Evolutionary conservation across 1,284 basidiomycete genomes (phyloP).

Genomic region (Microbotryum violaceum): DNA sequence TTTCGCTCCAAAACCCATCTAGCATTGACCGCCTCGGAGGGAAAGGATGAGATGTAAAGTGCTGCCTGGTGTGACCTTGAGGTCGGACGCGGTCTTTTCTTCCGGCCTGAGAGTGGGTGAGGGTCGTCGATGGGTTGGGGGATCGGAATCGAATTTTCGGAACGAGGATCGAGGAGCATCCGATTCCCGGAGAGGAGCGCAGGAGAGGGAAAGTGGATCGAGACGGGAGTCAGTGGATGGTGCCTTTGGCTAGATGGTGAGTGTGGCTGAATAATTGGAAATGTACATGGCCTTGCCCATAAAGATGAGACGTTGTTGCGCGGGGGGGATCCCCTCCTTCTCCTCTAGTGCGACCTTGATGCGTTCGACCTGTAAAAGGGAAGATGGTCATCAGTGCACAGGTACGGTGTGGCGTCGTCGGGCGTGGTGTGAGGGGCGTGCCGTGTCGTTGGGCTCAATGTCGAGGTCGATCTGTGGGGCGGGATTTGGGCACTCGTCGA

Average conservation of each 20-base stretch:
- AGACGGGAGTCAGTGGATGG: background rate
- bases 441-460: constrained; percentile 86
- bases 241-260: background rate
- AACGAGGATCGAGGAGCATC: background rate
- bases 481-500: background rate
- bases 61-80: constrained; percentile 70
- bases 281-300: constrained; percentile 90
- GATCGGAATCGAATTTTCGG: background rate
- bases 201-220: background rate
- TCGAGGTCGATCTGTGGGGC: constrained; percentile 78
- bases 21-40: constrained; percentile 63
- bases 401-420: background rate
- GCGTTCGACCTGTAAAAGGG: constrained; percentile 64
- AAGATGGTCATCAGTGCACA: background rate
- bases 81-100: constrained; percentile 77
- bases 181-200: background rate
- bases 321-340: constrained; percentile 96
- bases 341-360: constrained; percentile 99
- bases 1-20: constrained; percentile 1
- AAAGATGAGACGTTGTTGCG: constrained; percentile 92
- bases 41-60: constrained; percentile 89
- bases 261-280: background rate
- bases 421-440: constrained; percentile 39
- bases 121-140: background rate
- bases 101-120: constrained; percentile 49